Percentiles rank a stretch among this genome's conserved stretches.
Conservation (phyloP, 129 eudicot genomes). For the Sambucus nigra region DNA sequence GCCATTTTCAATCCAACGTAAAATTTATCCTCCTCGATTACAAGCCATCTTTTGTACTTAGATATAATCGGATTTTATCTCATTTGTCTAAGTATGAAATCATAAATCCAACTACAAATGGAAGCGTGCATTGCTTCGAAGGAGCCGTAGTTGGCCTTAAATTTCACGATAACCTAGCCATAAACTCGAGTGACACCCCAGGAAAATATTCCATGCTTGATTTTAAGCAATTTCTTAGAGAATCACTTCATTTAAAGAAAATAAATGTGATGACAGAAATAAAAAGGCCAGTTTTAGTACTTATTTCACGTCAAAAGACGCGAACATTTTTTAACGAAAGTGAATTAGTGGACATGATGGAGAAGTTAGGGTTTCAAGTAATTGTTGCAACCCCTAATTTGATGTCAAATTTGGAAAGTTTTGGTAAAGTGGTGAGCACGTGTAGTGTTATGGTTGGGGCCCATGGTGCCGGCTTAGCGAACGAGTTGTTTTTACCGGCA, state of each 20-base stretch:
- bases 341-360: slow-evolving; percentile 36
- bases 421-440: slow-evolving; percentile 35
- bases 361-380: slow-evolving; percentile 31
- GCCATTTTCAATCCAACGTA: slow-evolving; percentile 25
- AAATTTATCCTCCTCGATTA: slow-evolving; percentile 33
- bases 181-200: slow-evolving; percentile 28
- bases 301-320: slow-evolving; percentile 33
- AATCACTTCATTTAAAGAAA: slow-evolving; percentile 20
- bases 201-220: slow-evolving; percentile 24
- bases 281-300: slow-evolving; percentile 27
- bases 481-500: slow-evolving; percentile 39
- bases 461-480: slow-evolving; percentile 66
- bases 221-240: slow-evolving; percentile 33
- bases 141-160: slow-evolving; percentile 42
- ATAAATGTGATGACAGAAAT: slow-evolving; percentile 11
- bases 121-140: slow-evolving; percentile 42
- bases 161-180: slow-evolving; percentile 27
- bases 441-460: slow-evolving; percentile 59
- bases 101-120: slow-evolving; percentile 13
- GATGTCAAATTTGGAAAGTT: slow-evolving; percentile 18
- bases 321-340: slow-evolving; percentile 34
- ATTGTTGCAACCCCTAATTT: slow-evolving; percentile 8
- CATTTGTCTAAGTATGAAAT: slow-evolving; percentile 19
- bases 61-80: slow-evolving; percentile 16
- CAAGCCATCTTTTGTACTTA: slow-evolving; percentile 19